A percentile compares a stretch with the other conserved stretches of the same genome.
phyloP scores from a whole-genome alignment of 495 filamentous ascomycete species.

The Tuber aestivum region DNA sequence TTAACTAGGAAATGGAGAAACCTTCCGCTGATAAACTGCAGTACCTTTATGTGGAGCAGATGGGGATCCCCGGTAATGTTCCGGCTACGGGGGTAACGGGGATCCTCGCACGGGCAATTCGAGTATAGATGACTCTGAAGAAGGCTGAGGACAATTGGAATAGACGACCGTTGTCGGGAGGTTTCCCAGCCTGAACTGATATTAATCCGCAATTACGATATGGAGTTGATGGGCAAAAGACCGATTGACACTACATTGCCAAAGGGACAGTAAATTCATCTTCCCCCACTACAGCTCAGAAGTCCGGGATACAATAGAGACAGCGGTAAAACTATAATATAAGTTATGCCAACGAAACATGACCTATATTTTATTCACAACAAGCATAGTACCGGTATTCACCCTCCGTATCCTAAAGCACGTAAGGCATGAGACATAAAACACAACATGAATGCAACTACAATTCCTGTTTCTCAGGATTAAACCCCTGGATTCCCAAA shows the following conservation, averaged over 20 bases:
- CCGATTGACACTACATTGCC: background rate
- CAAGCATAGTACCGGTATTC: background rate
- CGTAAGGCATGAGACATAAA: background rate
- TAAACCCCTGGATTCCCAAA: constrained; percentile 76
- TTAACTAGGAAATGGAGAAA: constrained; percentile 64
- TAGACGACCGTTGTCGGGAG: background rate
- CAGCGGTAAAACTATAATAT: background rate
- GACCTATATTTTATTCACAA: background rate
- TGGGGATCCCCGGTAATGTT: constrained; percentile 26
- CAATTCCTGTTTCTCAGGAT: constrained; percentile 53
- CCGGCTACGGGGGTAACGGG: constrained; percentile 53
- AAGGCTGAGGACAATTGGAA: background rate
- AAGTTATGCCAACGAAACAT: background rate
- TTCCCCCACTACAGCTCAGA: background rate
- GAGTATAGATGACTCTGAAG: background rate
- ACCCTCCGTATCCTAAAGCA: background rate
- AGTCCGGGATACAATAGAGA: background rate
- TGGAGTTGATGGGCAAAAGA: background rate
- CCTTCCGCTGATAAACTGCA: constrained; percentile 46
- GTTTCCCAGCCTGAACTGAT: background rate
- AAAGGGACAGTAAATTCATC: background rate
- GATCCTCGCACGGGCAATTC: constrained; percentile 42
- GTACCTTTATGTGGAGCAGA: constrained; percentile 31
- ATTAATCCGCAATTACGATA: background rate
- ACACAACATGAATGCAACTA: constrained; percentile 33